Evolutionary conservation across 805 yeast species (phyloP).

Genomic region (Ogataea methylovora): DNA sequence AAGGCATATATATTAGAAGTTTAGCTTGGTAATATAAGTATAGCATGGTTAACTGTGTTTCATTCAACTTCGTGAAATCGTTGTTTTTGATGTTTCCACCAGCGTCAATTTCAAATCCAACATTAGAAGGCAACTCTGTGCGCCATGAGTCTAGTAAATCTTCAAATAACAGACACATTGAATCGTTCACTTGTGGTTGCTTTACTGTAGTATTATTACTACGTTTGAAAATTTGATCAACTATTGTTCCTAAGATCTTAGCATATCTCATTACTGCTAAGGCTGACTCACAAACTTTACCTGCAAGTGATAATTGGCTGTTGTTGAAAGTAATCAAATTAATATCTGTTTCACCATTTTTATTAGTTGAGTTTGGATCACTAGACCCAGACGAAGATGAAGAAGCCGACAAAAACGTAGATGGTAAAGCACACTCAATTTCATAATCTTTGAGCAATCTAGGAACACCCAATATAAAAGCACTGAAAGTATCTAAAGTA

Average conservation of each 20-base stretch:
- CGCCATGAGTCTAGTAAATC: slow-evolving; percentile 76
- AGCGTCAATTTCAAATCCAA: slow-evolving; percentile 58
- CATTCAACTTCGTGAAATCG: slow-evolving; percentile 25
- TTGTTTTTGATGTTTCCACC: slow-evolving; percentile 40
- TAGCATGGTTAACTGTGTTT: slow-evolving; percentile 45
- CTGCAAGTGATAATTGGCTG: slow-evolving; percentile 53
- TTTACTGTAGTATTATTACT: slow-evolving; percentile 27
- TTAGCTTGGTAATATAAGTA: slow-evolving; percentile 56
- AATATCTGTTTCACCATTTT: slow-evolving; percentile 33
- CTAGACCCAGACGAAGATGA: slow-evolving; percentile 16
- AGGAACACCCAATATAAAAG: slow-evolving; percentile 77
- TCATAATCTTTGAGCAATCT: slow-evolving; percentile 72
- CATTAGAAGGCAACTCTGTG: slow-evolving; percentile 51
- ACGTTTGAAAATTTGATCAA: slow-evolving; percentile 66
- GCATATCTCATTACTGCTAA: slow-evolving; percentile 61
- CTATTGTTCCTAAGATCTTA: slow-evolving; percentile 63
- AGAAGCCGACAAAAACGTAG: slow-evolving; percentile 16
- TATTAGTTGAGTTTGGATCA: slow-evolving; percentile 18
- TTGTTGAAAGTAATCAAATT: slow-evolving; percentile 55
- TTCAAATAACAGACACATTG: slow-evolving; percentile 35
- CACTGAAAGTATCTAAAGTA: slow-evolving; percentile 65
- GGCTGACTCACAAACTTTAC: slow-evolving; percentile 60
- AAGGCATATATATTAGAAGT: slow-evolving; percentile 56
- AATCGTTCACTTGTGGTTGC: slow-evolving; percentile 21
- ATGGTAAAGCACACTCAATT: slow-evolving; percentile 81